A percentile compares a stretch with the other conserved stretches of the same genome.
phyloP scores from a whole-genome alignment of 2,329 filamentous ascomycete species.

The Sarocladiaceae sp. region DNA sequence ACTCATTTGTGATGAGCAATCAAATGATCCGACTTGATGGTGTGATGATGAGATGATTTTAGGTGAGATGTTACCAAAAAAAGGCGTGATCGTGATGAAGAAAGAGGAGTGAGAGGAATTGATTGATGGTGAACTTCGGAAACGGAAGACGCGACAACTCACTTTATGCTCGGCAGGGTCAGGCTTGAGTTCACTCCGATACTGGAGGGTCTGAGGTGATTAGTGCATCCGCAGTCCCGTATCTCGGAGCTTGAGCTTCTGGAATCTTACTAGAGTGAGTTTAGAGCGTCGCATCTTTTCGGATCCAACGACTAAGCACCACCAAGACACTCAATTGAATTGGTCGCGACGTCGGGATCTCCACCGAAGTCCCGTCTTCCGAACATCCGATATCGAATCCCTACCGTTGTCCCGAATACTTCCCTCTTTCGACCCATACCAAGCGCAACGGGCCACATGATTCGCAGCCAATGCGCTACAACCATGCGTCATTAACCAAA shows the following conservation, averaged over 20 bases:
- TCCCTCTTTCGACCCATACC: constrained; percentile 10
- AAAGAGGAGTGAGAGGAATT: not conserved
- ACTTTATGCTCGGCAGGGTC: constrained; percentile 10
- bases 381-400: not conserved
- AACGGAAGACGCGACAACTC: not conserved
- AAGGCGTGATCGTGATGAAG: not conserved
- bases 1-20: constrained; percentile 26
- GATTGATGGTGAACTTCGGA: not conserved
- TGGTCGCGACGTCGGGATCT: not conserved
- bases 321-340: no score
- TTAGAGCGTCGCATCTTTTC: no score
- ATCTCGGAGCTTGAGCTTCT: not conserved
- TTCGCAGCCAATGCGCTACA: not conserved
- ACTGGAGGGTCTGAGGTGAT: not conserved
- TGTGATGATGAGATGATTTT: not conserved
- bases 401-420: constrained; percentile 2
- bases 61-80: no score
- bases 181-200: constrained; percentile 1
- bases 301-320: no score
- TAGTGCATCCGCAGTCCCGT: not conserved
- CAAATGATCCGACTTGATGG: no score
- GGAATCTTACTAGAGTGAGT: not conserved
- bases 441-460: not conserved
- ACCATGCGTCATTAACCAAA: not conserved
- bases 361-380: constrained; percentile 23